These are phyloP conservation scores for Microdochium trichocladiopsis DNA, from an alignment of 2,329 filamentous ascomycete genomes.

Conservation along the genomic window DNA sequence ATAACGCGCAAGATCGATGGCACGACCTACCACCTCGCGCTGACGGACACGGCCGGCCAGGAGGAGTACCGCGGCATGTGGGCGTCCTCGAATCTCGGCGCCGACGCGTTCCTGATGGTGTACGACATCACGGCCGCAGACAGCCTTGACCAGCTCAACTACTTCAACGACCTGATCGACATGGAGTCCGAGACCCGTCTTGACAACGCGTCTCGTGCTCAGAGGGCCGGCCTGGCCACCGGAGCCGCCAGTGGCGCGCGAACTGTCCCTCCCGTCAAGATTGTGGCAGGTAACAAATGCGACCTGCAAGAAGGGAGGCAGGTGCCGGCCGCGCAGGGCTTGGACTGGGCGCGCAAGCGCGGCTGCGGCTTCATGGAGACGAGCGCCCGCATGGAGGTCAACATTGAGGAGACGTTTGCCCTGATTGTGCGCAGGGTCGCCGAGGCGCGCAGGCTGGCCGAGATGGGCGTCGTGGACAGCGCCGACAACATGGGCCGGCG, in stretches of 20 bases:
- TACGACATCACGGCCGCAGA: conserved; percentile 74
- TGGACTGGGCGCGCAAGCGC: conserved; percentile 68
- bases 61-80: conserved; percentile 86
- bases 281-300: conserved; percentile 82
- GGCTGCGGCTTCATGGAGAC: conserved; percentile 89
- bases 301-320: conserved; percentile 65
- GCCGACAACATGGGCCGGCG: conserved; percentile 35
- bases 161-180: conserved; percentile 78
- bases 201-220: conserved; percentile 52
- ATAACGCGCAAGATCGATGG: conserved; percentile 76
- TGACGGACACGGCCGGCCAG: conserved; percentile 84
- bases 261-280: conserved; percentile 68
- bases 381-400: conserved; percentile 74
- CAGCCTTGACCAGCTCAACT: conserved; percentile 64
- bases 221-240: conserved; percentile 31
- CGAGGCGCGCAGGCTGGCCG: conserved; percentile 45
- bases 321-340: conserved; percentile 61
- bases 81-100: conserved; percentile 70
- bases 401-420: conserved; percentile 85
- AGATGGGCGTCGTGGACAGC: conserved; percentile 36
- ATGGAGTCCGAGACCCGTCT: conserved; percentile 68
- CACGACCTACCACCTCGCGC: conserved; percentile 68
- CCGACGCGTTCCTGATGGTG: conserved; percentile 78
- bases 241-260: conserved; percentile 26
- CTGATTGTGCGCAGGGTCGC: conserved; percentile 56